Evolutionary conservation across 2,329 filamentous ascomycete species (phyloP).

Genomic region (Calonectria hawksworthii): DNA sequence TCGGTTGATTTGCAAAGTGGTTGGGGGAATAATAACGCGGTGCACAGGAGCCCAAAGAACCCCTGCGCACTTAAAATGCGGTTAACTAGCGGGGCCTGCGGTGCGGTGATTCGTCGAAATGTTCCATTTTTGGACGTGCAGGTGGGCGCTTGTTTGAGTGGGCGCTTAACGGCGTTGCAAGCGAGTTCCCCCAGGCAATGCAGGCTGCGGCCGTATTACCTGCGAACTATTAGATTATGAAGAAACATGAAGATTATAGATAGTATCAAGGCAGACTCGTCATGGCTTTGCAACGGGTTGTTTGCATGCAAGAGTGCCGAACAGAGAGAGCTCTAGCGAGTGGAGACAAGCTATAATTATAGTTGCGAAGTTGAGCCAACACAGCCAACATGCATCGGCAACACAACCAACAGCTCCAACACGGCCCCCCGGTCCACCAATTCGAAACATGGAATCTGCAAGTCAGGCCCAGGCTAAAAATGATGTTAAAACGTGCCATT

Average conservation of each 20-base stretch:
- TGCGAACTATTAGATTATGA: neutral
- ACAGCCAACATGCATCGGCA: neutral
- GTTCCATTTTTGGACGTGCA: neutral
- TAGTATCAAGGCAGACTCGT: too few relatives aligned
- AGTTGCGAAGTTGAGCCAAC: neutral
- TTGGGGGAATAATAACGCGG: neutral
- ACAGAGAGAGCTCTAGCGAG: neutral
- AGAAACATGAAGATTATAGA: neutral
- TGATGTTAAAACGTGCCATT: neutral
- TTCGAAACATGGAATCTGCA: neutral
- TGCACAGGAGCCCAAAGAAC: neutral
- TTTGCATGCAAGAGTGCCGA: neutral
- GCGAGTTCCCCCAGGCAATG: neutral
- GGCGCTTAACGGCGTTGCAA: neutral
- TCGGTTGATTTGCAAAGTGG: neutral
- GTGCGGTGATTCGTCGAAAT: neutral
- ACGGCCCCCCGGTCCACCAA: neutral
- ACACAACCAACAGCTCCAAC: constrained; percentile 6
- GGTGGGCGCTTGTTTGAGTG: neutral
- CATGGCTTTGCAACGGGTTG: too few relatives aligned
- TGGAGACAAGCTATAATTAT: neutral
- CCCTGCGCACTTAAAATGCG: neutral
- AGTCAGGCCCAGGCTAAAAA: neutral
- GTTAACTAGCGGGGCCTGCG: neutral
- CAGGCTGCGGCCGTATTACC: neutral